These are phyloP conservation scores for Saccharomyces uvarum DNA, from an alignment of 1,139 yeast species.

Conservation along the genomic window DNA sequence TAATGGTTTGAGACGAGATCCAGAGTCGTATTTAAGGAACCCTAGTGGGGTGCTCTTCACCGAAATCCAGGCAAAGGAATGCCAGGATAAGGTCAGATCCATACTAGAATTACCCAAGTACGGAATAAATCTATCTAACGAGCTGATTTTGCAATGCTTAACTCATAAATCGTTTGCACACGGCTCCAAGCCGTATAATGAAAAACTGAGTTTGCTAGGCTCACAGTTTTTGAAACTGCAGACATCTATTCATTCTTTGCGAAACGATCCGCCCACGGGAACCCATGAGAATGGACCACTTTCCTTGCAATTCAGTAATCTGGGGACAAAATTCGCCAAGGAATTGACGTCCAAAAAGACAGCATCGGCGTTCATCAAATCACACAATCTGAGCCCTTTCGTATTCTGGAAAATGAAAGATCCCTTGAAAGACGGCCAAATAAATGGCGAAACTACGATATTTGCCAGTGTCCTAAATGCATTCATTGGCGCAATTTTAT, in stretches of 20 bases:
- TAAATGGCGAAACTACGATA: constrained; percentile 50
- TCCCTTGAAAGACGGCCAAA: constrained; percentile 43
- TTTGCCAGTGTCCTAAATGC: constrained; percentile 68
- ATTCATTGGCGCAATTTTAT: constrained; percentile 70
- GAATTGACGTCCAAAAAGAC: constrained; percentile 44
- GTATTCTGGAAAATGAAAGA: constrained; percentile 70
- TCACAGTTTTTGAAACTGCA: constrained; percentile 57
- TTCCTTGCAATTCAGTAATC: constrained; percentile 48
- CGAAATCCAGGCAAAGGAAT: constrained; percentile 46
- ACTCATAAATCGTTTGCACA: constrained; percentile 94
- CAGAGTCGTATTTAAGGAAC: constrained; percentile 51
- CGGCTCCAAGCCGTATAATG: constrained; percentile 83
- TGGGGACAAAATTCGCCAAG: constrained; percentile 51
- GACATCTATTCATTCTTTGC: constrained; percentile 44
- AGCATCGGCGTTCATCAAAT: constrained; percentile 47
- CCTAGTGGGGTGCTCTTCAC: constrained; percentile 55
- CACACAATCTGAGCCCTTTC: constrained; percentile 41
- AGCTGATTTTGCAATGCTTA: constrained; percentile 60
- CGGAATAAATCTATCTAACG: constrained; percentile 21
- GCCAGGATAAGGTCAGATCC: constrained; percentile 20
- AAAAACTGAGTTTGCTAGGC: constrained; percentile 75
- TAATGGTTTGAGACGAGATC: constrained; percentile 69
- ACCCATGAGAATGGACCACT: constrained; percentile 30
- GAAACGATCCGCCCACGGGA: constrained; percentile 19
- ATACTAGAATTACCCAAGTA: constrained; percentile 33